Base-by-base conservation (phyloP, 805 yeast genomes). In the Ogataea siamensis region DNA sequence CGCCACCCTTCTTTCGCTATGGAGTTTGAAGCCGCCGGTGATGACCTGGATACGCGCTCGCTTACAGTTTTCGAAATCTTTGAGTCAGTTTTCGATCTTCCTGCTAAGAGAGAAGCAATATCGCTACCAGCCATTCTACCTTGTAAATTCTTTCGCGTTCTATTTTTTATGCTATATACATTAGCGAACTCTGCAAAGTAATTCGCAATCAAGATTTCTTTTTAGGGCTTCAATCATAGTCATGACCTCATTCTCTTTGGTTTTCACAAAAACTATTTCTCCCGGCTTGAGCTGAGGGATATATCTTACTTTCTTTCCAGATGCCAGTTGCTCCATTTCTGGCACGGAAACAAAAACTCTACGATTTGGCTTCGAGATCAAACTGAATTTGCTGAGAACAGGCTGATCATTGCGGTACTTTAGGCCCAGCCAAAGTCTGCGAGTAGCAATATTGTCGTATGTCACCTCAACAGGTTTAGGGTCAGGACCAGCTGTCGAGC, bases 401-500 rank as follows among this genome's bases (percentile, higher is more conserved):
- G 96, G 83, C 49, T 71, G 68, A 55, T 82, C 78, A 47, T 87
- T 77, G 56, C 91, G 77, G 62, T 93, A 93, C 60, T 93, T 93
- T 59, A 93, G 68, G 2, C 89, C 94, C 14, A 93, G 62, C 99
- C 99, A 93, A 34, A 93, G 71, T 50, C 95, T 74, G 55, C 98
- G 78, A 1, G 89, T 74, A 13, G 95, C 64, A 20, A 93, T 77
- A 57, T 91, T 89, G 57, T 86, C 95, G 22, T 83, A 88, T 0
- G 98, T 88, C 15, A 79, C 84, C 28, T 83, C 88, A 4, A 78
- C 78, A 1, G 89, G 83, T 2, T 67, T 67, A 30, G 67, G 58
- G 60, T 93, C 98, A 10, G 99, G 98, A 1, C 96, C 96, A 7
- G 73, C 58, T 2, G 76, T 68, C 7, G 91, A 83, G 3, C 99